Conservation (phyloP, 2,329 filamentous ascomycete genomes). For the Trichoderma guizhouense region DNA sequence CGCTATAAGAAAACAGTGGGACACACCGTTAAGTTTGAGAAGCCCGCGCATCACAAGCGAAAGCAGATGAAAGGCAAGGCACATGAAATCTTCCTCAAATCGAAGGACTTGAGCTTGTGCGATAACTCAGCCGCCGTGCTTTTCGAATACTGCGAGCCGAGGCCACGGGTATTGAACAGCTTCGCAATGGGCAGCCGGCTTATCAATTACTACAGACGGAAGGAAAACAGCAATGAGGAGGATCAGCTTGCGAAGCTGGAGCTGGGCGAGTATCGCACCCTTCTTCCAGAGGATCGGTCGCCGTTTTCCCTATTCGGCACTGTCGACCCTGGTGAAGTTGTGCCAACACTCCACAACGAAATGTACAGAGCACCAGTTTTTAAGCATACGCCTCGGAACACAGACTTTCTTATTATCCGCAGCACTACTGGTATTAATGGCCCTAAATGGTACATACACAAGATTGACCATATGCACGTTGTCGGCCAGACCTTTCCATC, state of each 20-base stretch:
- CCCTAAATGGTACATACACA: conserved; percentile 76
- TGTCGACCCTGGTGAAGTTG: conserved; percentile 84
- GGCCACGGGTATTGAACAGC: conserved; percentile 86
- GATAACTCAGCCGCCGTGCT: conserved; percentile 87
- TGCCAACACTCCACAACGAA: conserved; percentile 86
- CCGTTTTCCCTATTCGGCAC: conserved; percentile 94
- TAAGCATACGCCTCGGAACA: conserved; percentile 71
- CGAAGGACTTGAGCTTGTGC: conserved; percentile 77
- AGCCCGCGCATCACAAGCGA: conserved; percentile 70
- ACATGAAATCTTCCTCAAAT: conserved; percentile 73
- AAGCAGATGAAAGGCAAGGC: conserved; percentile 80
- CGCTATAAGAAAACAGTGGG: conserved; percentile 66
- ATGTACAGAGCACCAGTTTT: conserved; percentile 96
- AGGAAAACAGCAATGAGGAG: conserved; percentile 64
- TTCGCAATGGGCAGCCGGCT: conserved; percentile 96
- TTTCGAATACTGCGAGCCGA: conserved; percentile 94
- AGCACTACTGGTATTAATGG: conserved; percentile 77
- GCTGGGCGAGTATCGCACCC: conserved; percentile 81
- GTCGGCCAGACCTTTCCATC: conserved; percentile 93
- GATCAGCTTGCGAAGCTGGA: conserved; percentile 73
- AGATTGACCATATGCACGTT: conserved; percentile 84
- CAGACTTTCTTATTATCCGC: conserved; percentile 83
- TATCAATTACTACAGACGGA: conserved; percentile 94
- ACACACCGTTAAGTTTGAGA: conserved; percentile 67
- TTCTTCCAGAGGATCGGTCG: conserved; percentile 91